Base-by-base conservation (phyloP, 1,139 yeast species). In the Suhomyces bolitotheri region DNA sequence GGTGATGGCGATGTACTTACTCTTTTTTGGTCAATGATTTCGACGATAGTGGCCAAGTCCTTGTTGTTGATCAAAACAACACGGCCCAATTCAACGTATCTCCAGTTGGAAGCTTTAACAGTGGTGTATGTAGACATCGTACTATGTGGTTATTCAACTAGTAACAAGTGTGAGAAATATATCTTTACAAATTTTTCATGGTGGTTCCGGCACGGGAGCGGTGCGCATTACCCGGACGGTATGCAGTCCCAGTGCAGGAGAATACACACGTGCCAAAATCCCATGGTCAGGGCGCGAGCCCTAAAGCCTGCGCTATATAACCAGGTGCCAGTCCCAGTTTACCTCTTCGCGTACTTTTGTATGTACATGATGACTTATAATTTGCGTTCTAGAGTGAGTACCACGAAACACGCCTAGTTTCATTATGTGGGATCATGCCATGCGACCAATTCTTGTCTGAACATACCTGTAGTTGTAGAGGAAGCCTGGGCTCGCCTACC, bases 31-130 rank as follows among this genome's bases (percentile, higher is more conserved):
- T 94, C 97, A 68, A 94, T 87, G 77, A 94, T 88, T 80, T 94
- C 98, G 64, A 89, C 96, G 64, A 90, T 81, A 68, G 95, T 77
- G 64, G 97, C 97, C 67, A 90, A 78, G 47, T 66, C 64, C 76
- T 86, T 84, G 76, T 80, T 77, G 81, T 80, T 74, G 71, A 92
- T 70, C 68, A 90, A 84, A 74, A 90, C 96, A 69, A 94, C 88
- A 80, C 98, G 96, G 72, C 99, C 99, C 67, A 90, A 86, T 81
- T 92, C 96, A 71, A 94, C 98, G 71, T 80, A 83, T 85, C 97
- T 88, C 97, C 97, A 90, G 90, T 86, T 87, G 74, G 95, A 80
- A 72, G 95, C 86, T 80, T 86, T 85, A 73, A 90, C 94, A 68
- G 85, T 76, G 70, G 95, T 59, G 57, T 61, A 50, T 45, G 61